Evolutionary conservation across 148 eudicot genomes (phyloP).

Genomic region (Dianthus caryophyllus): DNA sequence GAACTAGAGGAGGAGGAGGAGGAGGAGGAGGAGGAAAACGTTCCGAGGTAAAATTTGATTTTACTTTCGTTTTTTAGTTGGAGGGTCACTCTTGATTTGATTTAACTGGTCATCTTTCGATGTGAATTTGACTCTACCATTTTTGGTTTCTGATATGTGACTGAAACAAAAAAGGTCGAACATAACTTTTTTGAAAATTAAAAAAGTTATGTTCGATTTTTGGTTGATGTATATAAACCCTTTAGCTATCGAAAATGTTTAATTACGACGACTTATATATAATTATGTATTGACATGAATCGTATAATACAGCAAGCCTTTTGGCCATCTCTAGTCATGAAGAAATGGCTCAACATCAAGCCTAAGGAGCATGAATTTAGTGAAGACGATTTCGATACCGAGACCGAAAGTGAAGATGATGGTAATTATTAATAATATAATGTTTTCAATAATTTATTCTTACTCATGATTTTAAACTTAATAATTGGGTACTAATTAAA

Average conservation of each 20-base stretch:
- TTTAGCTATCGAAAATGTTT: no score
- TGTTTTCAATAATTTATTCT: no score
- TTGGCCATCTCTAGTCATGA: slow-evolving; percentile 90
- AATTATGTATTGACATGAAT: no score
- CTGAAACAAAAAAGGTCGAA: no score
- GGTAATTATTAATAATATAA: slow-evolving; percentile 31
- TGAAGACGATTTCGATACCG: slow-evolving; percentile 88
- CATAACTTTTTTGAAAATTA: no score
- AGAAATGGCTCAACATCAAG: slow-evolving; percentile 89
- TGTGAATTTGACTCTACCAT: neutral
- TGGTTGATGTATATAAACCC: no score
- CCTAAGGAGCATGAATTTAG: slow-evolving; percentile 80
- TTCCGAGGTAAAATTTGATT: neutral
- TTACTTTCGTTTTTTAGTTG: neutral
- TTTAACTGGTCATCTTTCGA: neutral
- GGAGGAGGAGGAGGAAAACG: no score
- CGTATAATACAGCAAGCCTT: slow-evolving; percentile 54
- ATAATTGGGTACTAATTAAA: neutral
- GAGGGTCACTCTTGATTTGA: neutral
- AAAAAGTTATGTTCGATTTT: no score
- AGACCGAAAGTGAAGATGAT: slow-evolving; percentile 84
- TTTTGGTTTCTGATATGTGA: no score
- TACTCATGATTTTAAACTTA: no score
- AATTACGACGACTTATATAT: no score
- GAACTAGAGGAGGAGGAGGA: slow-evolving; percentile 10